Evolutionary conservation across 2,329 filamentous ascomycete species (phyloP), one percentile per base, ranked within the genome.

Genomic region (Sporothrix luriei): DNA sequence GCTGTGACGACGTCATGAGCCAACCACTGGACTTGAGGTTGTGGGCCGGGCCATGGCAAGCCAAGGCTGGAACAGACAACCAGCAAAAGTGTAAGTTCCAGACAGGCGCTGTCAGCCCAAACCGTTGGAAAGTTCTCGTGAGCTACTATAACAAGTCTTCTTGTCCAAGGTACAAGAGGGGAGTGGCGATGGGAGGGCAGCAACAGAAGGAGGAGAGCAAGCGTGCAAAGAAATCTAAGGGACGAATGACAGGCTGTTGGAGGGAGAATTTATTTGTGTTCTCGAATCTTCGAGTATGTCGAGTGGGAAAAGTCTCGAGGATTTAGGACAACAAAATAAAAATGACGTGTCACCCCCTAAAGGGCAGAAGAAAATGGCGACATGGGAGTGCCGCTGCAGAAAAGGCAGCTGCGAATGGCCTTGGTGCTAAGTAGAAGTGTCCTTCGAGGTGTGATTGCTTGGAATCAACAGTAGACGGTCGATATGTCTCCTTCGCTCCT

Each of bases 361-460:
- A 24, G 21, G 26, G 38, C 21, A 46, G n/a, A 24, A 24, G 19
- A 61, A 61, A 40, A 14, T 48, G 26, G 55, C 43, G 19, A 62
- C 19, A 55, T 21, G 55, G 46, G 67, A 52, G 29, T 68, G 55
- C 6, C 29, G 29, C 33, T 68, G 26, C 55, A 68, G 24, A 68
- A 26, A 38, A 61, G 66, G 46, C 67, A 62, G 29, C 26, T 62
- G 54, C 55, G 16, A 43, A 1, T 26, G 6, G 13, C 40, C 38
- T 7, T 21, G 2, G 3, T 38, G 16, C 16, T 33, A 7, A 16
- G 38, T 21, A 46, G 26, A n/a, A 46, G 55, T 38, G n/a, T 43
- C 11, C 13, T 10, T 21, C 11, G 7, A 2, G 26, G 1, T 21
- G 4, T 11, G n/a, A 1, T 19, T 29, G 26, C 21, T n/a, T 13